Evolutionary conservation across 306 rosid species (phyloP).

Genomic region (Medicago lupulina): DNA sequence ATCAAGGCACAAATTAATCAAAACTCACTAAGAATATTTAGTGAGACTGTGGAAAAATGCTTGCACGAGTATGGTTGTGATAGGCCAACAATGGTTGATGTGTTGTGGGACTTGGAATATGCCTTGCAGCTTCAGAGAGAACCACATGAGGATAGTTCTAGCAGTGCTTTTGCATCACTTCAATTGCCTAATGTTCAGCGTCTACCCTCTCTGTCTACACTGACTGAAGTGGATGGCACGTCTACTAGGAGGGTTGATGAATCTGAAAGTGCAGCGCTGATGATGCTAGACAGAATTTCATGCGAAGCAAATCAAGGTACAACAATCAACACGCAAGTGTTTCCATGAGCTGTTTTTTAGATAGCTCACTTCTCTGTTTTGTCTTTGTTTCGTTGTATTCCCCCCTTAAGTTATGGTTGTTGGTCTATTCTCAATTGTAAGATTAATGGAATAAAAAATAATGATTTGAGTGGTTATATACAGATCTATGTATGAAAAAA

Average conservation of each 20-base stretch:
- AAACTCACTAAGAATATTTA: slow-evolving; percentile 55
- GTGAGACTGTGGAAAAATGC: slow-evolving; percentile 50
- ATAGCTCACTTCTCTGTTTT: neutral
- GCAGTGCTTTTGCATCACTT: slow-evolving; percentile 41
- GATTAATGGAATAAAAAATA: neutral
- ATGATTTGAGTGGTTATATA: neutral
- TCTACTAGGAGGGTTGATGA: slow-evolving; percentile 38
- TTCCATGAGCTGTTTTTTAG: neutral
- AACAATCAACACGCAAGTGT: slow-evolving; percentile 7
- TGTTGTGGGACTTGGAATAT: slow-evolving; percentile 66
- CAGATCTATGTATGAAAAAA: too few relatives aligned
- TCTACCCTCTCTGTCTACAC: slow-evolving; percentile 48
- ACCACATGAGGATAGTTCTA: slow-evolving; percentile 45
- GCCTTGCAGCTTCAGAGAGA: slow-evolving; percentile 58
- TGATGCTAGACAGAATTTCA: slow-evolving; percentile 40
- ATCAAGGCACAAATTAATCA: slow-evolving; percentile 46
- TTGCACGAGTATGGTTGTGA: slow-evolving; percentile 49
- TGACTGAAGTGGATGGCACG: slow-evolving; percentile 40
- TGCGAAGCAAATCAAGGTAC: slow-evolving; percentile 1
- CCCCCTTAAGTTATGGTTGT: neutral
- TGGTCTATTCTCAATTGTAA: slow-evolving; percentile 29
- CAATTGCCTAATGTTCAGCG: slow-evolving; percentile 38
- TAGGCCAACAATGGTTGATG: slow-evolving; percentile 62
- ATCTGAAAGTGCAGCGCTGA: slow-evolving; percentile 33
- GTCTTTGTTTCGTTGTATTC: neutral